Conservation (phyloP, 1,284 basidiomycete genomes). For the Naganishia liquefaciens region DNA sequence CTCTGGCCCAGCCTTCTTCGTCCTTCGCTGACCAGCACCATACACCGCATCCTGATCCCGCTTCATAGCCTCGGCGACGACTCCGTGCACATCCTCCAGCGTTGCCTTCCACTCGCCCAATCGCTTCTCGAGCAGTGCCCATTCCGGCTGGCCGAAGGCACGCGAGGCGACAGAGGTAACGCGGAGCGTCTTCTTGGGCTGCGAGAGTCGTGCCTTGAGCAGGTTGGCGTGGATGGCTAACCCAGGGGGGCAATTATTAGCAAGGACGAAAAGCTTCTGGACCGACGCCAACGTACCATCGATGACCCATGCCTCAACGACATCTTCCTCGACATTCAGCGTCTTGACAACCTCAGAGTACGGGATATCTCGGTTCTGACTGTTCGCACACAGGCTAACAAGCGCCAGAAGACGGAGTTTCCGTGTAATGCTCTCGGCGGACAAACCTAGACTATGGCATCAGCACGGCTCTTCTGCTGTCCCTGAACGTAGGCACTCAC, state of each 20-base stretch:
- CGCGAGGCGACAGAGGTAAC: slow-evolving; percentile 76
- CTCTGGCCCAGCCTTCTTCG: slow-evolving; percentile 4
- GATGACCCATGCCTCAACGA: slow-evolving; percentile 90
- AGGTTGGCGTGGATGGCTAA: slow-evolving; percentile 81
- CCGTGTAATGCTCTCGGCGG: slow-evolving; percentile 62
- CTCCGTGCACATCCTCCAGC: slow-evolving; percentile 46
- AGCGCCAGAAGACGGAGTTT: slow-evolving; percentile 82
- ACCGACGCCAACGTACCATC: slow-evolving; percentile 79
- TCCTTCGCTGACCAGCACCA: slow-evolving; percentile 13
- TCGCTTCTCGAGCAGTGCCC: slow-evolving; percentile 77
- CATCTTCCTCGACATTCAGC: slow-evolving; percentile 65
- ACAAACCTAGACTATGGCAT: slow-evolving; percentile 35
- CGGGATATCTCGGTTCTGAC: slow-evolving; percentile 71
- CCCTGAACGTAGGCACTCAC: slow-evolving; percentile 55
- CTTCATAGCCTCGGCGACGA: slow-evolving; percentile 50
- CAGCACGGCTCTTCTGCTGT: neutral
- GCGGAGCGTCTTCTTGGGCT: slow-evolving; percentile 72
- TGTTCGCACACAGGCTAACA: slow-evolving; percentile 72
- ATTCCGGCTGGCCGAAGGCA: slow-evolving; percentile 74
- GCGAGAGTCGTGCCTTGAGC: slow-evolving; percentile 79
- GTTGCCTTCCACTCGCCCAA: slow-evolving; percentile 72
- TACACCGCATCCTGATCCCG: slow-evolving; percentile 37
- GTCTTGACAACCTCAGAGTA: slow-evolving; percentile 72
- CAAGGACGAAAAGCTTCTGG: slow-evolving; percentile 67
- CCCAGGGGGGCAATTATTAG: neutral